Conservation (phyloP, 306 rosid species). For the Hippophae gyantsensis region DNA sequence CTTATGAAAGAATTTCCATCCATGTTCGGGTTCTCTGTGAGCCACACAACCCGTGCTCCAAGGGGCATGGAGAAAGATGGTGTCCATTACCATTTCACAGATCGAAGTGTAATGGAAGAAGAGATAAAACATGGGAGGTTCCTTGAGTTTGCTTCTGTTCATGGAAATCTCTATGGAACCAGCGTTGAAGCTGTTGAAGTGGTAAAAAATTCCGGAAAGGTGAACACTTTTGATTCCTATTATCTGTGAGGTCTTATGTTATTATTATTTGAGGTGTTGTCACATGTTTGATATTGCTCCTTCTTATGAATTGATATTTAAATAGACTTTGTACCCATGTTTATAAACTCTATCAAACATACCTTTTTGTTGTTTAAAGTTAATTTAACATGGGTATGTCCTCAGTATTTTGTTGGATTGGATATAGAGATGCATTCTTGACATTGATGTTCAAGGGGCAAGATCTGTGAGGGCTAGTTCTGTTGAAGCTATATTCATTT, state of each 20-base stretch:
- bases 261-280: no score
- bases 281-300: no score
- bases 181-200: constrained; percentile 95
- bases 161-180: constrained; percentile 91
- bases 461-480: constrained; percentile 69
- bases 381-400: constrained; percentile 13
- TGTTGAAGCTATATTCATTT: constrained; percentile 75
- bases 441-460: constrained; percentile 99
- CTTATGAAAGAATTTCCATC: constrained; percentile 88
- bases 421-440: constrained; percentile 83
- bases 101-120: constrained; percentile 72
- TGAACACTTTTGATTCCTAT: background rate
- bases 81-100: constrained; percentile 86
- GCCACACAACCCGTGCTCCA: constrained; percentile 93
- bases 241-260: no score
- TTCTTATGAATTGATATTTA: no score
- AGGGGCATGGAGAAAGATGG: constrained; percentile 77
- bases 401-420: constrained; percentile 9
- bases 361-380: background rate
- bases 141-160: constrained; percentile 92
- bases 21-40: constrained; percentile 94
- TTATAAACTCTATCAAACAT: constrained; percentile 7
- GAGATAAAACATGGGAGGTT: constrained; percentile 73
- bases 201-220: constrained; percentile 61
- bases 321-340: no score